phyloP scores from a whole-genome alignment of 2,329 filamentous ascomycete genomes.

The Aaosphaeria pasadenensis region DNA sequence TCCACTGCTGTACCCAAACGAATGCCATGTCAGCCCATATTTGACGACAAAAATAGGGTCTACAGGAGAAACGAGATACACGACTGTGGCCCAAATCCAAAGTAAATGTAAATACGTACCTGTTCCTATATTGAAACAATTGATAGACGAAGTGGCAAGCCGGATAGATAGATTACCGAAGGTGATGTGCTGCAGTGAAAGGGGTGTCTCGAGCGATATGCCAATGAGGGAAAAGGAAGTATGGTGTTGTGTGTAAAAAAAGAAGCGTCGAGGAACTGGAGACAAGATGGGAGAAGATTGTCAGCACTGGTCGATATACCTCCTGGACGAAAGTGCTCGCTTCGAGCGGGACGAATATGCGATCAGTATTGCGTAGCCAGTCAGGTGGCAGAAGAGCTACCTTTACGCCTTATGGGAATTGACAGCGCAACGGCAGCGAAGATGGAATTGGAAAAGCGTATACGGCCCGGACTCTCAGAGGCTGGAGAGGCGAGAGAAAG shows the following conservation, averaged over 20 bases:
- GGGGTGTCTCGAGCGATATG: conserved; percentile 19
- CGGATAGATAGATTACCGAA: conserved; percentile 28
- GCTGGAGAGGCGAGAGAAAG: conserved; percentile 16
- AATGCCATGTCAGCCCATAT: conserved; percentile 42
- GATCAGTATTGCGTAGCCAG: conserved; percentile 33
- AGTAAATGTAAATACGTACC: conserved; percentile 28
- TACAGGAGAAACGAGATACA: conserved; percentile 4
- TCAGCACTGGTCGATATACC: conserved; percentile 25
- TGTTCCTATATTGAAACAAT: conserved; percentile 29
- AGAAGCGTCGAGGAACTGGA: conserved; percentile 25
- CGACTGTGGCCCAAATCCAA: conserved; percentile 6
- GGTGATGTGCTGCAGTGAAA: conserved; percentile 16
- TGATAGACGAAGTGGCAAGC: conserved; percentile 27
- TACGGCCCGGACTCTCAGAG: conserved; percentile 18
- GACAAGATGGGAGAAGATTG: conserved; percentile 32
- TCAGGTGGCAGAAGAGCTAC: conserved; percentile 25
- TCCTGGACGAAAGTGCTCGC: conserved; percentile 30
- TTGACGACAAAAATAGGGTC: conserved; percentile 10
- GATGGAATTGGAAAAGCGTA: conserved; percentile 22
- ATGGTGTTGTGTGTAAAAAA: conserved; percentile 33
- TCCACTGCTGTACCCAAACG: conserved; percentile 43
- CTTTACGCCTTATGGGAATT: conserved; percentile 29
- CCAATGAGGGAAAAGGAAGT: conserved; percentile 29
- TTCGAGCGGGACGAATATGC: conserved; percentile 37
- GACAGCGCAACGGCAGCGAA: conserved; percentile 28